These are phyloP conservation scores for Fomitopsis schrenkii DNA, from an alignment of 1,284 basidiomycete genomes.

Conservation along the genomic window DNA sequence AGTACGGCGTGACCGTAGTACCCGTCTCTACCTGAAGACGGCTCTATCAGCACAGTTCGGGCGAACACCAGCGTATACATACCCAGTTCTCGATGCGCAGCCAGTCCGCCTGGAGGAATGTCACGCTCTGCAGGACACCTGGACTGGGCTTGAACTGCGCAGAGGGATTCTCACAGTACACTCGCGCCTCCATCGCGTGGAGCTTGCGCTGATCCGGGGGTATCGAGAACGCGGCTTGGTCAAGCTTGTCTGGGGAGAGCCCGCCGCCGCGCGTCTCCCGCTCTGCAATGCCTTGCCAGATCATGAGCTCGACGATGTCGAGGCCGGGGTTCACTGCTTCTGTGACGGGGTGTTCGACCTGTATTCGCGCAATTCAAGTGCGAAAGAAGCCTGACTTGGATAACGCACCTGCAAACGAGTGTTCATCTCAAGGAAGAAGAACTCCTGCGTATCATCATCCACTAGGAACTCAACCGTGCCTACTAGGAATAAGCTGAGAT, in stretches of 20 bases:
- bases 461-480: conserved; percentile 71
- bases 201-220: conserved; percentile 15
- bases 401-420: conserved; percentile 55
- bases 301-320: conserved; percentile 68
- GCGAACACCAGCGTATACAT: conserved; percentile 5
- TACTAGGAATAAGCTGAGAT: conserved; percentile 16
- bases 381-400: not conserved
- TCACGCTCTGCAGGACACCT: conserved; percentile 57
- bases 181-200: conserved; percentile 59
- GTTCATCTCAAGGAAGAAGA: conserved; percentile 78
- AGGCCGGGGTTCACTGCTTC: conserved; percentile 54
- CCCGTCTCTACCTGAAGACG: conserved; percentile 35
- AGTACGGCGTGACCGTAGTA: conserved; percentile 48
- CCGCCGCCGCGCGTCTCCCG: conserved; percentile 15
- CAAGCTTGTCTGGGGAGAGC: conserved; percentile 24
- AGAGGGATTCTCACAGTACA: conserved; percentile 67
- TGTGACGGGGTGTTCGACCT: conserved; percentile 72
- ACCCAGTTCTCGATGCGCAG: conserved; percentile 58
- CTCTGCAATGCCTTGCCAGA: conserved; percentile 46
- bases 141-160: conserved; percentile 57
- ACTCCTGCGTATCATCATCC: conserved; percentile 47
- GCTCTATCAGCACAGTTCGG: not conserved
- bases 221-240: conserved; percentile 29
- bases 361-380: not conserved
- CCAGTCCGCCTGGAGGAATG: conserved; percentile 39